Percentiles rank a stretch among this genome's conserved stretches.
Evolutionary conservation across 352 stramenopile species (phyloP).

Genomic region (Pythium oligandrum): DNA sequence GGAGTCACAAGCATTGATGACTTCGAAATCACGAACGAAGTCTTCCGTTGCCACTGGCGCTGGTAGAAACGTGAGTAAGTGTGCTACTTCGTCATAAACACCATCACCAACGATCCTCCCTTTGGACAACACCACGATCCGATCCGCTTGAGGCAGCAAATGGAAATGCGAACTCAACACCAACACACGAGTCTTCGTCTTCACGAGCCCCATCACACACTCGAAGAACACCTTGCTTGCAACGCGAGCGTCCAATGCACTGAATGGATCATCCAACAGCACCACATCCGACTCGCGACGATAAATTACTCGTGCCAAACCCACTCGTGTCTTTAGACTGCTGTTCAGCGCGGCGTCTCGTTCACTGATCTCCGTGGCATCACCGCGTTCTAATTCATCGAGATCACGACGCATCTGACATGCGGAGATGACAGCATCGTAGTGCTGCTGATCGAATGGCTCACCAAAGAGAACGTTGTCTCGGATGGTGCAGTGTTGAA

Average conservation of each 20-base stretch:
- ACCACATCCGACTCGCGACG: conserved; percentile 76
- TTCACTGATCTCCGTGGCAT: conserved; percentile 91
- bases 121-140: conserved; percentile 61
- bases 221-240: conserved; percentile 90
- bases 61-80: conserved; percentile 24
- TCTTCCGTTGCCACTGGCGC: conserved; percentile 6
- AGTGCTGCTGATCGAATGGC: conserved; percentile 6
- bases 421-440: conserved; percentile 34
- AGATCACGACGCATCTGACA: conserved; percentile 82
- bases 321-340: conserved; percentile 85
- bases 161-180: conserved; percentile 93
- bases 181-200: conserved; percentile 80
- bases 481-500: conserved; percentile 12
- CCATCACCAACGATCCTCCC: conserved; percentile 80
- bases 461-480: conserved; percentile 16
- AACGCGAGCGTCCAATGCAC: conserved; percentile 93
- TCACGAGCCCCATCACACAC: conserved; percentile 67
- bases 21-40: too few relatives aligned
- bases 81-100: conserved; percentile 55
- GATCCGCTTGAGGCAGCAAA: conserved; percentile 55
- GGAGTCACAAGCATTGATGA: too few relatives aligned
- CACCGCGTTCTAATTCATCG: conserved; percentile 63
- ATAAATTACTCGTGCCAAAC: conserved; percentile 91
- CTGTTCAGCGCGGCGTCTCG: conserved; percentile 90
- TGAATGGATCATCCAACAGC: conserved; percentile 93